Conservation (phyloP, 2,329 filamentous ascomycete genomes). For the Penicillium sp. region DNA sequence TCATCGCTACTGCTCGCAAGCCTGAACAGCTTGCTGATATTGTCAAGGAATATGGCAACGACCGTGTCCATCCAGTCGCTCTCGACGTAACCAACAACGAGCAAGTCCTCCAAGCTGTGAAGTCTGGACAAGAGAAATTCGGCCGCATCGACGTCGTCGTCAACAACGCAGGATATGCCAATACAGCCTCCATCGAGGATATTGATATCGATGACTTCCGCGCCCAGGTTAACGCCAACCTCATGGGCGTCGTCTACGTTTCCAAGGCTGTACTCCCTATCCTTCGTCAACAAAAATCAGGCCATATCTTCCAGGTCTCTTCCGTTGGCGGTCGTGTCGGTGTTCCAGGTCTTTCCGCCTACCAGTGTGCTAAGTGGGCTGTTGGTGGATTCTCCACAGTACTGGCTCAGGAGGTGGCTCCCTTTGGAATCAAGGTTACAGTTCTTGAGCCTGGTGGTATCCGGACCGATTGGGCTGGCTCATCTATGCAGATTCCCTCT, state of each 20-base stretch:
- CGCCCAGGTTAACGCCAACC: not conserved
- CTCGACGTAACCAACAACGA: not conserved
- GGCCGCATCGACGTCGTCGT: constrained; percentile 1
- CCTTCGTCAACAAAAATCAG: not conserved
- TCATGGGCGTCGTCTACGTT: not conserved
- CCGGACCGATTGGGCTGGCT: not conserved
- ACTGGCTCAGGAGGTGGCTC: not conserved
- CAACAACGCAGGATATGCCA: not conserved
- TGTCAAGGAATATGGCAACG: not conserved
- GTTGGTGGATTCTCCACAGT: not conserved
- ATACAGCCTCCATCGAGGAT: not conserved
- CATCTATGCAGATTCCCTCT: not conserved
- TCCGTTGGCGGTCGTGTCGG: not conserved
- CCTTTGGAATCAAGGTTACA: not conserved
- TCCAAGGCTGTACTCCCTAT: not conserved
- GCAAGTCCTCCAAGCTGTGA: not conserved
- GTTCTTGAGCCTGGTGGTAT: constrained; percentile 1
- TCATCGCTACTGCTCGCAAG: not conserved
- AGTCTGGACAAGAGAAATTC: not conserved
- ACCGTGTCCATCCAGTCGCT: not conserved
- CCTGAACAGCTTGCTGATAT: not conserved
- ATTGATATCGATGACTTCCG: not conserved
- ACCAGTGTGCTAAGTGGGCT: not conserved
- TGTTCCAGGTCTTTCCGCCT: not conserved
- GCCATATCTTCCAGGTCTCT: not conserved